These are phyloP conservation scores for Curvularia verruculosa DNA, from an alignment of 2,329 filamentous ascomycete genomes.

Conservation along the genomic window DNA sequence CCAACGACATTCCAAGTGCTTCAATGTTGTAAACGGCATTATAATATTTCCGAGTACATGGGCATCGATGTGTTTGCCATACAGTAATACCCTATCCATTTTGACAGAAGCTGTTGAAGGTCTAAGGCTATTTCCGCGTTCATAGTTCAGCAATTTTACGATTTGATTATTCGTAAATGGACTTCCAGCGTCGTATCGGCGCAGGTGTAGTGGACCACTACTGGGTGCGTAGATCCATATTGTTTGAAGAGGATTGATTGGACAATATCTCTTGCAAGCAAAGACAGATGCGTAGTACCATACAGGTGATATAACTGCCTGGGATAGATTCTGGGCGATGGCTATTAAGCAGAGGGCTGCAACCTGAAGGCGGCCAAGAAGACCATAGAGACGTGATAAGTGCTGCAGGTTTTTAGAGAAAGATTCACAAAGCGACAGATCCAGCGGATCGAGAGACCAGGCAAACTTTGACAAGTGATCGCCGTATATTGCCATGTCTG, in stretches of 20 bases:
- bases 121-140: neutral
- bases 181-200: neutral
- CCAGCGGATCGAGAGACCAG: neutral
- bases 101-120: neutral
- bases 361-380: neutral
- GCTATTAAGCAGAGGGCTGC: neutral
- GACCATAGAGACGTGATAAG: neutral
- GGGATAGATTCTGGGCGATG: neutral
- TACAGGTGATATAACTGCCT: neutral
- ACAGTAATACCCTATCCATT: neutral
- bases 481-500: neutral
- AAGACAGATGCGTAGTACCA: neutral
- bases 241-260: neutral
- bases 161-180: neutral
- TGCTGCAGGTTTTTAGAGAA: no score
- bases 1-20: neutral
- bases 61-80: neutral
- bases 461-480: neutral
- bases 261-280: neutral
- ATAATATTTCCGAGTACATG: neutral
- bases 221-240: neutral
- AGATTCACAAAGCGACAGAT: neutral
- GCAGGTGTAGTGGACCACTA: neutral
- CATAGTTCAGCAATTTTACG: neutral
- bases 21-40: neutral